Percentiles rank a stretch among this genome's conserved stretches.
These are phyloP conservation scores for Royoungia palumana DNA, from an alignment of 768 basidiomycete species.

Conservation along the genomic window DNA sequence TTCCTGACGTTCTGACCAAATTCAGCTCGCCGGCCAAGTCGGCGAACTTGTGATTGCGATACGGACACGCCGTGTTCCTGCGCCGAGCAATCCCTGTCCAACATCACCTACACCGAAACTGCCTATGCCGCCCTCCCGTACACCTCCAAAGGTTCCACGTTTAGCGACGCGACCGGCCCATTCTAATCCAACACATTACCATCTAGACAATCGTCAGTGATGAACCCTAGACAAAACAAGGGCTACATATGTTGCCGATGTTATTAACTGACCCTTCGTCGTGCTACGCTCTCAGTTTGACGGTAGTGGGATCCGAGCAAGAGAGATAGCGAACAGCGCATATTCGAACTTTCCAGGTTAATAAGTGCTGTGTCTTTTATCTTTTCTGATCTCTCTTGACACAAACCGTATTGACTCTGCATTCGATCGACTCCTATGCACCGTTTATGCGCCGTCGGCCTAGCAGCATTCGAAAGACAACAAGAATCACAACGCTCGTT, in stretches of 20 bases:
- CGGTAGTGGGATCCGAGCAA: neutral
- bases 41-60: no score
- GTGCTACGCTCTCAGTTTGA: neutral
- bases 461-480: conserved; percentile 89
- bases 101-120: no score
- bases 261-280: conserved; percentile 79
- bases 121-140: no score
- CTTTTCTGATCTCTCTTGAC: conserved; percentile 3
- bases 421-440: conserved; percentile 45
- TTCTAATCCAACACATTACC: conserved; percentile 16
- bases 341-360: neutral
- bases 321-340: neutral
- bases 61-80: no score
- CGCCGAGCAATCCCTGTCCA: no score
- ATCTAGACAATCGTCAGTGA: conserved; percentile 16
- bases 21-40: no score
- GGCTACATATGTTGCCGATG: conserved; percentile 73
- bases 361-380: conserved; percentile 8
- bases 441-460: conserved; percentile 74
- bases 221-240: neutral
- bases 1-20: no score
- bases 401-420: neutral
- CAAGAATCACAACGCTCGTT: conserved; percentile 79
- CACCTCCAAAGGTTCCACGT: no score
- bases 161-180: conserved; percentile 8